phyloP scores from a whole-genome alignment of 1,284 basidiomycete species.

The Apiotrichum porosum region DNA sequence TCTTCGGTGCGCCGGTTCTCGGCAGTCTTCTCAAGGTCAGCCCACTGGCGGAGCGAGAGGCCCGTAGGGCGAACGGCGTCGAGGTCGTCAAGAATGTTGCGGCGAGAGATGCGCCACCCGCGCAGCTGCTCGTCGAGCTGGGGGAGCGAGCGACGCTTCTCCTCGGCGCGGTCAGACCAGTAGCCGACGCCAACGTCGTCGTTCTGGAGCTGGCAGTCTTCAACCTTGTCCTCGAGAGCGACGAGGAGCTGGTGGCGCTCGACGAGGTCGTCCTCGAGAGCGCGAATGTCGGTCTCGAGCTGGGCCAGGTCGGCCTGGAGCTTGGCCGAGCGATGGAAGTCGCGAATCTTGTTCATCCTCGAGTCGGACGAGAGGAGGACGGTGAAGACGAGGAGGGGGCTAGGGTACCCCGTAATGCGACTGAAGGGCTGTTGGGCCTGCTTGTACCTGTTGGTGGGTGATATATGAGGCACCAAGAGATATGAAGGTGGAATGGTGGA shows the following conservation, averaged over 20 bases:
- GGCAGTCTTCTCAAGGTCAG: slow-evolving; percentile 16
- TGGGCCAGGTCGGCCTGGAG: slow-evolving; percentile 26
- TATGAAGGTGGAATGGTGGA: slow-evolving; percentile 1
- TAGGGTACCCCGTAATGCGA: slow-evolving; percentile 23
- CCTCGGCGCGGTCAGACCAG: slow-evolving; percentile 36
- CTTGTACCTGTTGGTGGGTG: slow-evolving; percentile 34
- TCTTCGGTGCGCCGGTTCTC: slow-evolving; percentile 8
- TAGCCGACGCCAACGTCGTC: slow-evolving; percentile 33
- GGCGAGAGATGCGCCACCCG: slow-evolving; percentile 17
- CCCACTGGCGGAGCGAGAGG: slow-evolving; percentile 23
- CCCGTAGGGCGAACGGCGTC: slow-evolving; percentile 15
- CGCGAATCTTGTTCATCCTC: slow-evolving; percentile 37
- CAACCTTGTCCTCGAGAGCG: slow-evolving; percentile 36
- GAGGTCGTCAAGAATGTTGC: slow-evolving; percentile 26
- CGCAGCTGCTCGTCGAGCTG: slow-evolving; percentile 24
- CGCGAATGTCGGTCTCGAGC: slow-evolving; percentile 24
- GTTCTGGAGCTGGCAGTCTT: slow-evolving; percentile 18
- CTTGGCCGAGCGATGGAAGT: slow-evolving; percentile 36
- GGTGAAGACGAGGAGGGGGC: slow-evolving; percentile 44
- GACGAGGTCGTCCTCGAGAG: slow-evolving; percentile 29
- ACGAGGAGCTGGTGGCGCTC: slow-evolving; percentile 30
- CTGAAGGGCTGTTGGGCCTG: slow-evolving; percentile 37
- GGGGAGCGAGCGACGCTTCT: slow-evolving; percentile 32
- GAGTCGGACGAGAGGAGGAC: slow-evolving; percentile 45
- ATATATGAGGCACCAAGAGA: no score